Base-by-base conservation (phyloP, 106 monocot species). In the Dendrobium catenatum region DNA sequence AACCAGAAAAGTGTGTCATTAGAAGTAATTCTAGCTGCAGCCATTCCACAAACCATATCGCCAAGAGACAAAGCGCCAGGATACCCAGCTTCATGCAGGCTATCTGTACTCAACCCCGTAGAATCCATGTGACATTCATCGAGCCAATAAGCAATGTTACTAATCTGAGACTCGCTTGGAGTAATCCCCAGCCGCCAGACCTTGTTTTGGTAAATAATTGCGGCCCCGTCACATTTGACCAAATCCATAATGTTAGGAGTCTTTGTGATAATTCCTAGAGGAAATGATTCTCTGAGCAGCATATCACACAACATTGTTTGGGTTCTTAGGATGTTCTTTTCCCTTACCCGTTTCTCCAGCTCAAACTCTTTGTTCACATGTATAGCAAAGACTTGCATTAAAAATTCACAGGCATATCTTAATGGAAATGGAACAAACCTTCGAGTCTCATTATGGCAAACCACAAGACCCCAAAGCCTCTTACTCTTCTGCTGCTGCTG, bases 311-410 rank as follows among this genome's bases (percentile, higher is more conserved):
- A 73, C 72, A 99, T 80, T 1, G 93, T 93, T 80, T 93, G 96
- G 3, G 90, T 96, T 9, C 87, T 68, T 20, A 95, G 31, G 5
- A 99, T 91, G 83, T 86, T 95, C 84, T 93, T 99, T 87, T 95
- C 98, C 0, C 85, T 85, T 3, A 87, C 82, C 80, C 91, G 94
- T 58, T 80, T 95, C 70, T 93, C 98, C 9, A 95, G 42, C 55
- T 93, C 95, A n/a, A 88, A 77, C 80, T 95, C 98, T 83, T 95
- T 99, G 85, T 88, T 91, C 43, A 96, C 97, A 79, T 99, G 98
- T 26, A 95, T 87, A 9, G 98, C 95, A 24, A 99, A 95, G 4
- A 99, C 98, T 75, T 99, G 95, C 59, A 86, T 86, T 24, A 99
- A 75, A 80, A 99, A 99, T 79, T 93, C 91, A 43, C 98, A 99